These are phyloP conservation scores for Orychophragmus violaceus DNA, from an alignment of 345 rosid species.

Conservation along the genomic window DNA sequence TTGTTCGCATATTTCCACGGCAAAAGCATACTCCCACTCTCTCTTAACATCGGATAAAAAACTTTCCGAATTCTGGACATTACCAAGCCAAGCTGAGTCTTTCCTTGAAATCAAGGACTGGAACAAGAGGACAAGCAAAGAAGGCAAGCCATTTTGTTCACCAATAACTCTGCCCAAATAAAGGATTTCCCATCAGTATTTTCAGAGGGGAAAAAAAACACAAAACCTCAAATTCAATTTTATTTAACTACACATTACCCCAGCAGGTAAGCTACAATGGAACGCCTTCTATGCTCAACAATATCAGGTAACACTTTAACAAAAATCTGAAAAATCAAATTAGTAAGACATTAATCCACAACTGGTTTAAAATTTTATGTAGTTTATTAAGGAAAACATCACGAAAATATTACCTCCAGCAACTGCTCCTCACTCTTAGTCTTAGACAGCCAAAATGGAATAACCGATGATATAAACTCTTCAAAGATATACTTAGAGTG, in stretches of 20 bases:
- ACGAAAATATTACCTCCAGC: constrained; percentile 52
- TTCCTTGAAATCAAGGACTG: constrained; percentile 54
- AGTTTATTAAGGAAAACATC: background rate
- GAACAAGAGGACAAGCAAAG: constrained; percentile 70
- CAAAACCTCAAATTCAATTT: background rate
- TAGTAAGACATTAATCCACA: background rate
- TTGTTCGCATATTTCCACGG: constrained; percentile 65
- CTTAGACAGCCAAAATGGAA: constrained; percentile 81
- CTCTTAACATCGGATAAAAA: constrained; percentile 34
- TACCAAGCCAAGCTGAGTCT: constrained; percentile 34
- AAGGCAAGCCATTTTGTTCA: constrained; percentile 65
- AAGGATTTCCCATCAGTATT: background rate
- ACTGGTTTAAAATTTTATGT: background rate
- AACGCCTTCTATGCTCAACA: constrained; percentile 67
- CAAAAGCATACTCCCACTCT: constrained; percentile 84
- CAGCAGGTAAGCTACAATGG: constrained; percentile 57
- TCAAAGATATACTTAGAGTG: constrained; percentile 68
- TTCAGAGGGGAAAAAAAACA: background rate
- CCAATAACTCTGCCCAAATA: constrained; percentile 60
- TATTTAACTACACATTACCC: constrained; percentile 42
- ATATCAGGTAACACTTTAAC: constrained; percentile 69
- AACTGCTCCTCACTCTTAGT: constrained; percentile 43
- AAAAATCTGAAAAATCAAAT: constrained; percentile 52
- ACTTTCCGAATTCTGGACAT: constrained; percentile 25
- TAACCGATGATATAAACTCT: constrained; percentile 63